Base-by-base conservation (phyloP, 371 early-diverging fungal genomes). In the Apophysomyces variabilis region DNA sequence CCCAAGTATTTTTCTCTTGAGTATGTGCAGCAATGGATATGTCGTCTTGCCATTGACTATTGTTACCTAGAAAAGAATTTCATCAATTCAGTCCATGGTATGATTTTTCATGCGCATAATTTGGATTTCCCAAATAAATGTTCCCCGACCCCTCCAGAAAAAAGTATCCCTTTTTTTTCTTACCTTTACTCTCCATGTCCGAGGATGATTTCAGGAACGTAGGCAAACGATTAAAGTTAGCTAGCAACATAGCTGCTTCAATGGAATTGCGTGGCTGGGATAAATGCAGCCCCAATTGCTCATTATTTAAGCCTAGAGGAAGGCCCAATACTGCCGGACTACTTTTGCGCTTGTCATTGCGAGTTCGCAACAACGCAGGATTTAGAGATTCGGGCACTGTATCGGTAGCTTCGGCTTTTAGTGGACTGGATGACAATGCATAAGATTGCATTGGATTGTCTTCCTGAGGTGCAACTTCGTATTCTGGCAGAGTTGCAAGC, bases 221-320 rank as follows among this genome's bases (percentile, higher is more conserved):
- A 39, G 72, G 69, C 7, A 72, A 57, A 9, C 73, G 72, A 38
- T 76, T 76, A 60, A 81, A 78, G 45, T 78, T 81, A 35, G 78
- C 81, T 46, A 81, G 62, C 18, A 81, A 38, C 81, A 81, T 78
- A 43, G 81, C 81, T 21, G 81, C 81, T 66, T 81, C 81, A 64
- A 81, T 81, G 16, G 81, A 81, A 58, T 78, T 81, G 59, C 81
- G 73, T 54, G 72, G 81, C 38, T 76, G 76, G 37, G 76, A 76
- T 39, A 76, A 63, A 57, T 72, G 77, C 35, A 71, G 21, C 60
- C 73, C 72, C 21, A 78, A 70, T 66, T 73, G 66, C 62, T 72
- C 71, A 62, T 74, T 70, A 26, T 66, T 70, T 26, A 74, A 57
- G 11, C 76, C 76, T 57, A 75, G 71, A 36, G 77, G 77, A 39